Conservation (phyloP, 257 asterid species). For the Nicotiana tabacum region DNA sequence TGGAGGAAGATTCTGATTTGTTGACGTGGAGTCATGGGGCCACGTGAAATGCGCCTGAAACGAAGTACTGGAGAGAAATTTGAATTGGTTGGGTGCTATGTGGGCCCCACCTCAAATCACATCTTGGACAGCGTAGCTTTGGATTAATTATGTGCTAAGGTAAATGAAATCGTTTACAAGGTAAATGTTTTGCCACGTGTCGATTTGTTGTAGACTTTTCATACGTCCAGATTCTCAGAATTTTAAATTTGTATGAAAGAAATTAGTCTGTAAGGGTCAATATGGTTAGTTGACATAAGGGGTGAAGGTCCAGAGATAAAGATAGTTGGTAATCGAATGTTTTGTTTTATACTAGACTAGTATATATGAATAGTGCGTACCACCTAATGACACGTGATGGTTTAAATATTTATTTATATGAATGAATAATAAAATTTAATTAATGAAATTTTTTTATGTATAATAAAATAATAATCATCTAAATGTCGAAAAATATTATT, state of each 20-base stretch:
- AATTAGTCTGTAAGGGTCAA: too few species aligned
- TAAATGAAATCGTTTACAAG: neutral
- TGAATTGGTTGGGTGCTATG: neutral
- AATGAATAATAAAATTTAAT: too few species aligned
- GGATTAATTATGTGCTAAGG: neutral
- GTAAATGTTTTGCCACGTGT: neutral
- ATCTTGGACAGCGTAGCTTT: neutral
- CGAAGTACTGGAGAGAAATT: neutral
- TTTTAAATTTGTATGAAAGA: neutral
- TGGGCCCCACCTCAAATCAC: neutral
- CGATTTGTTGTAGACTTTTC: neutral
- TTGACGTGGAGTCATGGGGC: slow-evolving; percentile 22
- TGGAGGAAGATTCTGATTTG: slow-evolving; percentile 23
- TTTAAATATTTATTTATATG: too few species aligned
- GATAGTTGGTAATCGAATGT: too few species aligned
- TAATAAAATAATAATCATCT: too few species aligned
- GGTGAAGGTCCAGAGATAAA: too few species aligned
- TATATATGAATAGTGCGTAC: too few species aligned
- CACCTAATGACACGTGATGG: too few species aligned
- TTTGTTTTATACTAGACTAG: too few species aligned
- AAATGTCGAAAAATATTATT: too few species aligned
- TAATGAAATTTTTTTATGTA: too few species aligned
- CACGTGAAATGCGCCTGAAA: slow-evolving; percentile 22
- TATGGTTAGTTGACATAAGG: too few species aligned
- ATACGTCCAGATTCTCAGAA: neutral